Evolutionary conservation across 2,329 filamentous ascomycete species (phyloP).

Genomic region (Aspergillus persii): DNA sequence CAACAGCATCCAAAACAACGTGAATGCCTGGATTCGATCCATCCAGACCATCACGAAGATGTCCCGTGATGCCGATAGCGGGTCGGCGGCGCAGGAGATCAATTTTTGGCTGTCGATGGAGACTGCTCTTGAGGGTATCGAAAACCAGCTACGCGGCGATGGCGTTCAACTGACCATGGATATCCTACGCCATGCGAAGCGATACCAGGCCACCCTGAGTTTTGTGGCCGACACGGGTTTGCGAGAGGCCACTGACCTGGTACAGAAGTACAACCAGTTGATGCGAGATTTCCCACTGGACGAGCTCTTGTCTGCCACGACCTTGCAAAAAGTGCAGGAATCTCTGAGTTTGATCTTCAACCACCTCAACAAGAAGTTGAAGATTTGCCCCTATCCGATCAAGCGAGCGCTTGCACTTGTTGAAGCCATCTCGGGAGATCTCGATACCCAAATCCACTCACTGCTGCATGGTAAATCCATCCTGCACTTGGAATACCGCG

Average conservation of each 20-base stretch:
- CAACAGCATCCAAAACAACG: conserved; percentile 87
- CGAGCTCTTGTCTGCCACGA: conserved; percentile 88
- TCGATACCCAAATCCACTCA: conserved; percentile 81
- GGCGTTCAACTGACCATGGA: conserved; percentile 90
- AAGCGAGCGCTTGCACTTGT: conserved; percentile 88
- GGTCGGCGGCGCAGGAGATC: conserved; percentile 92
- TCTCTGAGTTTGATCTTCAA: conserved; percentile 85
- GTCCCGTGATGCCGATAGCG: conserved; percentile 73
- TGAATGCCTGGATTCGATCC: conserved; percentile 98
- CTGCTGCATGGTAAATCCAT: conserved; percentile 82
- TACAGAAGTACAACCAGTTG: conserved; percentile 97
- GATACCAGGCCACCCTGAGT: conserved; percentile 95
- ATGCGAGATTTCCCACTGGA: conserved; percentile 98
- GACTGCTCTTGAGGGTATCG: conserved; percentile 84
- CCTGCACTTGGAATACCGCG: conserved; percentile 87
- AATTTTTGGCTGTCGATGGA: conserved; percentile 99
- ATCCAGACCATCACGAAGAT: conserved; percentile 96
- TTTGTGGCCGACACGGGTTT: conserved; percentile 94
- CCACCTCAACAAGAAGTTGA: conserved; percentile 96
- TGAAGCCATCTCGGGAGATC: conserved; percentile 90
- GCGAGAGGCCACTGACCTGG: conserved; percentile 92
- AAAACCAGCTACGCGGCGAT: conserved; percentile 80
- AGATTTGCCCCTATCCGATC: conserved; percentile 94
- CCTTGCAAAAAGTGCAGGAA: conserved; percentile 82
- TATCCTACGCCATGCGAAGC: conserved; percentile 93